Percentiles rank a stretch among this genome's conserved stretches.
Conservation (phyloP, 306 rosid genomes). For the Gastrolobium bilobum region DNA sequence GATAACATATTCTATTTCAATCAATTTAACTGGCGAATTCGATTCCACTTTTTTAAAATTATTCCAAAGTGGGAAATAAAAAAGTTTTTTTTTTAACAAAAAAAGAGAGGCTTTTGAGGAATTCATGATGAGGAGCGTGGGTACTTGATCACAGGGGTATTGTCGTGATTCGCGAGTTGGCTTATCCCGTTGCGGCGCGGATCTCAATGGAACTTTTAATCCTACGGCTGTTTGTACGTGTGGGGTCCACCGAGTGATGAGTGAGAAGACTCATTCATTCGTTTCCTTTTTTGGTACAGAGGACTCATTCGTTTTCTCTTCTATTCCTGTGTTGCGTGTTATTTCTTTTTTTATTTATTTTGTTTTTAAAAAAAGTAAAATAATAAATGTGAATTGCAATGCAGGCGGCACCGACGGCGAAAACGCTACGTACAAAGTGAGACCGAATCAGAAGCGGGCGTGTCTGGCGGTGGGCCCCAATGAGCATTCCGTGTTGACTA, state of each 20-base stretch:
- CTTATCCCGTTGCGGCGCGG: constrained; percentile 39
- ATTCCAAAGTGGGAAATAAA: background rate
- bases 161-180: constrained; percentile 51
- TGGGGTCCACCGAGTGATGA: constrained; percentile 13
- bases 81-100: background rate
- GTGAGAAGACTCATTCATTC: constrained; percentile 17
- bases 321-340: constrained; percentile 23
- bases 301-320: background rate
- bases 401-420: constrained; percentile 77
- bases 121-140: constrained; percentile 54
- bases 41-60: background rate
- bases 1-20: background rate
- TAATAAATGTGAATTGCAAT: background rate
- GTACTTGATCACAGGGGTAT: background rate
- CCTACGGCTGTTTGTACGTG: constrained; percentile 44
- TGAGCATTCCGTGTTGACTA: constrained; percentile 64
- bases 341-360: background rate
- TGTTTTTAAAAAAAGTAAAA: background rate
- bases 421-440: constrained; percentile 49
- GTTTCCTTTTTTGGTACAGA: background rate
- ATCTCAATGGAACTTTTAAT: constrained; percentile 34
- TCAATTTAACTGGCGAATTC: background rate
- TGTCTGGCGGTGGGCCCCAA: constrained; percentile 54
- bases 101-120: constrained; percentile 35
- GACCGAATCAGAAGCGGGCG: constrained; percentile 57